These are phyloP conservation scores for Garcia nutans DNA, from an alignment of 345 rosid genomes.

Conservation along the genomic window DNA sequence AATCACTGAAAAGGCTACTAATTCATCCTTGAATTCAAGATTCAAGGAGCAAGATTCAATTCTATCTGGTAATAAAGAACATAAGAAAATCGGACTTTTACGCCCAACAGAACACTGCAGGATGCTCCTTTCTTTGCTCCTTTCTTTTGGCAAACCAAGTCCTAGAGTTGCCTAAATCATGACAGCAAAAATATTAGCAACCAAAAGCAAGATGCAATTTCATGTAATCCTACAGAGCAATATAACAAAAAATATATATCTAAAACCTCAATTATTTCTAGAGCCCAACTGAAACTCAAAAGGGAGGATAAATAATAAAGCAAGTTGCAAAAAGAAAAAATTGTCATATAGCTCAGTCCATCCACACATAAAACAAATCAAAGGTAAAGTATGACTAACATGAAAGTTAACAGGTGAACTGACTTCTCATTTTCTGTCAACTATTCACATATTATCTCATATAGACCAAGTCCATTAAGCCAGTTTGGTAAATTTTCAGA, in stretches of 20 bases:
- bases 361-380: background rate
- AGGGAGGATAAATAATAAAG: background rate
- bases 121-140: conserved; percentile 58
- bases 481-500: background rate
- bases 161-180: conserved; percentile 84
- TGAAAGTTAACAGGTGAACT: background rate
- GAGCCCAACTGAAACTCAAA: background rate
- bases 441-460: background rate
- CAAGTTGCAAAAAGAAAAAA: no score
- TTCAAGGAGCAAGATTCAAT: conserved; percentile 67
- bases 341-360: background rate
- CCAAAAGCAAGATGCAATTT: background rate
- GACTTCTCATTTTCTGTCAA: background rate
- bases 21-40: conserved; percentile 73
- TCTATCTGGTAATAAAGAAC: conserved; percentile 71
- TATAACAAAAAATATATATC: background rate
- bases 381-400: background rate
- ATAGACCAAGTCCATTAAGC: background rate
- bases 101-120: conserved; percentile 73
- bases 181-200: conserved; percentile 11
- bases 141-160: conserved; percentile 58
- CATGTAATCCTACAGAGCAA: background rate
- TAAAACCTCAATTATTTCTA: background rate
- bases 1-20: conserved; percentile 66
- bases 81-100: conserved; percentile 59